A percentile compares a stretch with the other conserved stretches of the same genome.
Conservation (phyloP, 1,284 basidiomycete species). For the Tylopilus microsporus region DNA sequence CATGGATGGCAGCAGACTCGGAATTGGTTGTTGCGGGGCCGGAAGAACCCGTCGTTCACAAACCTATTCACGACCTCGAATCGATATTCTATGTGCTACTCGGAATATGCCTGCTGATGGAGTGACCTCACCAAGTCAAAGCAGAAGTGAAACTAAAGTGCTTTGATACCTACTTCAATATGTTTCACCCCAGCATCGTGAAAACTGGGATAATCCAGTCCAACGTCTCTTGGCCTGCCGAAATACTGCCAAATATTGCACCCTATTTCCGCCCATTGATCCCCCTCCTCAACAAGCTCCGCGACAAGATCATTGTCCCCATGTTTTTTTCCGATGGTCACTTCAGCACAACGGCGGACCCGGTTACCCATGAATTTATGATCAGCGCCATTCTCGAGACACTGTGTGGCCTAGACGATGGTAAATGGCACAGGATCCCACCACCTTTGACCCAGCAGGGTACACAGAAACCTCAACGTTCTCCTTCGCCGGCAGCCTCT, state of each 20-base stretch:
- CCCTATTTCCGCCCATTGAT: not conserved
- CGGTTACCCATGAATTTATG: too few relatives aligned
- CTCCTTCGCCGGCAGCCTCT: too few relatives aligned
- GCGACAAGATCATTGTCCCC: not conserved
- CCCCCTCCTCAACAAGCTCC: not conserved
- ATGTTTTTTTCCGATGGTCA: too few relatives aligned
- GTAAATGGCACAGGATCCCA: too few relatives aligned
- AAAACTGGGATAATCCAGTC: not conserved
- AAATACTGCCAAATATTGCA: not conserved
- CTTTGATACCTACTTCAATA: not conserved
- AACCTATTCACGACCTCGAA: not conserved
- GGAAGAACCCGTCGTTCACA: not conserved
- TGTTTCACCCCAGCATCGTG: not conserved
- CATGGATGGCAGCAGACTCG: not conserved
- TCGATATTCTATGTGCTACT: not conserved
- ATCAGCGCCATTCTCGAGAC: too few relatives aligned
- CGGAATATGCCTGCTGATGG: not conserved
- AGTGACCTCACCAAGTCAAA: not conserved
- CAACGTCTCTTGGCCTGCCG: not conserved
- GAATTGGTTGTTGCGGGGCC: not conserved
- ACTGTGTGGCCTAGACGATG: too few relatives aligned
- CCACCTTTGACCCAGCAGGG: too few relatives aligned
- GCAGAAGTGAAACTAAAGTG: not conserved
- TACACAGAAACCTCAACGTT: too few relatives aligned
- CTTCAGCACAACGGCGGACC: too few relatives aligned